These are phyloP conservation scores for Colletotrichum lupini DNA, from an alignment of 2,329 filamentous ascomycete genomes.

Conservation along the genomic window DNA sequence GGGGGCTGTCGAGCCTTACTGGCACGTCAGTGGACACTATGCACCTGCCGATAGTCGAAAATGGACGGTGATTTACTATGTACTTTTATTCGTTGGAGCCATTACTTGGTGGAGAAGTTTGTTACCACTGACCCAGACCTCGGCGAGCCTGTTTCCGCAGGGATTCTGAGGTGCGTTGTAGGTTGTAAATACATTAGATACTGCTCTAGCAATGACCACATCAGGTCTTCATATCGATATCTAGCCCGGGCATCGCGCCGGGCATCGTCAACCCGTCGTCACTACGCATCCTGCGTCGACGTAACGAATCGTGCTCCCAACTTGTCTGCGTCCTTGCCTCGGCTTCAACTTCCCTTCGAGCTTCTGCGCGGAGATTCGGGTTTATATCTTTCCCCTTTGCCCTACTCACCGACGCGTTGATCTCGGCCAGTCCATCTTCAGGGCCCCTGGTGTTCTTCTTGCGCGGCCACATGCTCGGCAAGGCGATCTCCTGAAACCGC, in stretches of 20 bases:
- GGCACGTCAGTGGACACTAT: conserved; percentile 41
- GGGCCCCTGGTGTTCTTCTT: conserved; percentile 86
- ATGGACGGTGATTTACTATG: conserved; percentile 86
- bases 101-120: conserved; percentile 77
- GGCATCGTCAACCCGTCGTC: conserved; percentile 58
- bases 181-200: neutral
- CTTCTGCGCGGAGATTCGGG: conserved; percentile 63
- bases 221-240: conserved; percentile 42
- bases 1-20: conserved; percentile 75
- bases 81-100: conserved; percentile 78
- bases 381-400: conserved; percentile 65
- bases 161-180: neutral
- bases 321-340: conserved; percentile 53
- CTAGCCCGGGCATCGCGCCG: conserved; percentile 56
- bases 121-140: conserved; percentile 77
- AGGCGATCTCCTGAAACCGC: conserved; percentile 85
- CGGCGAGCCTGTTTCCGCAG: conserved; percentile 55
- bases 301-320: conserved; percentile 50
- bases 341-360: conserved; percentile 57
- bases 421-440: conserved; percentile 65
- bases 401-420: conserved; percentile 60
- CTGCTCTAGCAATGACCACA: neutral
- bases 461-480: conserved; percentile 85
- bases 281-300: conserved; percentile 50
- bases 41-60: conserved; percentile 32